Percentiles rank a stretch among this genome's conserved stretches.
These are phyloP conservation scores for Pelagomonas calceolata DNA, from an alignment of 108 stramenopile genomes.

Conservation along the genomic window DNA sequence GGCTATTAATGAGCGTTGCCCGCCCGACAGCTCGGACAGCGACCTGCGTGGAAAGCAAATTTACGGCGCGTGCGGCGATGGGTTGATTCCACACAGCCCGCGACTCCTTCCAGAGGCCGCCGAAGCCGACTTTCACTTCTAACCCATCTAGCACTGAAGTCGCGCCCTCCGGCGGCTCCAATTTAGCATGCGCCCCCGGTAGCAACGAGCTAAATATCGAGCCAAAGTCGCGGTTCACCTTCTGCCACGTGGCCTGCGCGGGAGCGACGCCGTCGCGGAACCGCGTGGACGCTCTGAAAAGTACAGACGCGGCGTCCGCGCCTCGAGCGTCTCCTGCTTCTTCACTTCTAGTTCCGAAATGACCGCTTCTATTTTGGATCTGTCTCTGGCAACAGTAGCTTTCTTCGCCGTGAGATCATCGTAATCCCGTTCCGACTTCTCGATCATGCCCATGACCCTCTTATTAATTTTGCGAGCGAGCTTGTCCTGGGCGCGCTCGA, in stretches of 20 bases:
- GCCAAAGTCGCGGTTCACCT: conserved; percentile 97
- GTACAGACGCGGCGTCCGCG: conserved; percentile 3
- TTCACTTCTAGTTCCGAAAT: conserved; percentile 93
- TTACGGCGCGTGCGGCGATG: too few species aligned
- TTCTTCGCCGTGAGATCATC: conserved; percentile 86
- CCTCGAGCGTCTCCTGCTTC: conserved; percentile 82
- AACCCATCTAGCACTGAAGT: conserved; percentile 86
- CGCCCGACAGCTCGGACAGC: conserved; percentile 94
- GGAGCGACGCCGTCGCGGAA: too few species aligned
- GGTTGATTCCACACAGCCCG: too few species aligned
- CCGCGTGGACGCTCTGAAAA: too few species aligned
- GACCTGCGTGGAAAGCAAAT: too few species aligned
- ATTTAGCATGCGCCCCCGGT: conserved; percentile 85
- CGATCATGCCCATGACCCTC: conserved; percentile 98
- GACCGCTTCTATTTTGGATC: conserved; percentile 88
- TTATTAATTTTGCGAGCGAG: conserved; percentile 92
- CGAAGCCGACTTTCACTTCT: conserved; percentile 93
- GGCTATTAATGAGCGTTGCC: conserved; percentile 90
- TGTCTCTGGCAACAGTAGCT: conserved; percentile 93
- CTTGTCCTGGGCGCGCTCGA: conserved; percentile 67
- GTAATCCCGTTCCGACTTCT: conserved; percentile 95
- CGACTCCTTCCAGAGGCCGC: conserved; percentile 93
- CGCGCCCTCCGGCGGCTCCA: conserved; percentile 90
- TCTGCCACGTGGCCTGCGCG: conserved; percentile 70
- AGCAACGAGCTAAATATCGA: conserved; percentile 93